Base-by-base conservation (phyloP, 2,329 filamentous ascomycete species). In the Apiospora hydei region DNA sequence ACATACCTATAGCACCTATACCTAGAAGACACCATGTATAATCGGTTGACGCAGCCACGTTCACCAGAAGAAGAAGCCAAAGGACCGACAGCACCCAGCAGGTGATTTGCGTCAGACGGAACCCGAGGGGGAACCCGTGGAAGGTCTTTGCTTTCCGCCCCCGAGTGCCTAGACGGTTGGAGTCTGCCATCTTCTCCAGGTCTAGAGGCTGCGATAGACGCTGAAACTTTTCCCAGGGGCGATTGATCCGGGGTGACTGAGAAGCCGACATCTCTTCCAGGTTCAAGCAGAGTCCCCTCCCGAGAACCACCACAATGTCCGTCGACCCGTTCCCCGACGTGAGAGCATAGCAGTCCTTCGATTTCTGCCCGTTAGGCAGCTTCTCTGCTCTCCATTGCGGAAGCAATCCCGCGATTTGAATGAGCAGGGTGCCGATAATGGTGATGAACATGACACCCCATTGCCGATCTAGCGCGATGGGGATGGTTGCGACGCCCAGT, bases 161-260 rank as follows among this genome's bases (percentile, higher is more conserved):
- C 8, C 18, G 34, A 30, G 1, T 70, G 51, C n/a, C n/a, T n/a
- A n/a, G n/a, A n/a, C n/a, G n/a, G n/a, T n/a, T n/a, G n/a, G n/a
- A n/a, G n/a, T n/a, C n/a, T n/a, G n/a, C n/a, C n/a, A n/a, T n/a
- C n/a, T n/a, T n/a, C n/a, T n/a, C n/a, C n/a, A n/a, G n/a, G n/a
- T n/a, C n/a, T n/a, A n/a, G n/a, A n/a, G n/a, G n/a, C n/a, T n/a
- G n/a, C n/a, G n/a, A n/a, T n/a, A n/a, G n/a, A n/a, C n/a, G n/a
- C 13, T 53, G 53, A 13, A 70, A 66, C 53, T 70, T 70, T 16
- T 53, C 61, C 69, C 69, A 70, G 41, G 53, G 69, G 26, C 53
- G 24, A 26, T 44, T 30, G 26, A 64, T 26, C 1, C 44, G 61
- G 3, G 69, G 53, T 41, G 69, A 70, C 8, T 70, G 24, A 0